Percentiles rank a stretch among this genome's conserved stretches.
Evolutionary conservation across 73 alveolate genomes (phyloP).

Genomic region (Paramecium sonneborni): DNA sequence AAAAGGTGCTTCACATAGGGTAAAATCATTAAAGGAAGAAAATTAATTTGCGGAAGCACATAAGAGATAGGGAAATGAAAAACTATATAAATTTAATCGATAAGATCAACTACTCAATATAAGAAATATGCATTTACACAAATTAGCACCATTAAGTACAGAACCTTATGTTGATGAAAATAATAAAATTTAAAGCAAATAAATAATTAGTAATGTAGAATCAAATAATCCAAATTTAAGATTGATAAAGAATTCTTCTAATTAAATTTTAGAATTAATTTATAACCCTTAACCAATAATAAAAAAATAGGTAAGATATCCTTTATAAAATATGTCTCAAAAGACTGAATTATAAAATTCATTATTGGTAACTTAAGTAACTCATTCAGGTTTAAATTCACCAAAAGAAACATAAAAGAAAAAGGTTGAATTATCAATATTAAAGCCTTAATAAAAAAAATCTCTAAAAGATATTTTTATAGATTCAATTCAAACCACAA

Average conservation of each 20-base stretch:
- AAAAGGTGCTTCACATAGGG: constrained; percentile 41
- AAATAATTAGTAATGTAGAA: not conserved
- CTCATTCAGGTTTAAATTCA: not conserved
- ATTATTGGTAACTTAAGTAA: not conserved
- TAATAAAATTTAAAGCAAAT: not conserved
- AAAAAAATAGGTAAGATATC: not conserved
- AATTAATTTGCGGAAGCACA: not conserved
- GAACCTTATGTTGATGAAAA: constrained; percentile 20
- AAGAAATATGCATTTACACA: constrained; percentile 26
- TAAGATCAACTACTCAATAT: constrained; percentile 12
- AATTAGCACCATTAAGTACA: not conserved
- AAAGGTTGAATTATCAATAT: not conserved
- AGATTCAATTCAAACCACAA: not conserved
- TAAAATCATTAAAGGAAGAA: constrained; percentile 12
- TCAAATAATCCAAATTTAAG: not conserved
- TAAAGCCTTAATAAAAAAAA: not conserved
- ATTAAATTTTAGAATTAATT: not conserved
- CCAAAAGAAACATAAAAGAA: not conserved
- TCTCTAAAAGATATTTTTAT: not conserved
- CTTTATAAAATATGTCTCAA: not conserved
- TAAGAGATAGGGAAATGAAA: constrained; percentile 15
- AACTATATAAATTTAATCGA: not conserved
- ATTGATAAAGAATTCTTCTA: not conserved
- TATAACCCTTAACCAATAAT: not conserved
- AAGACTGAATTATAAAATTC: not conserved